Base-by-base conservation (phyloP, 2,329 filamentous ascomycete species). In the Ascocoryne sarcoides region DNA sequence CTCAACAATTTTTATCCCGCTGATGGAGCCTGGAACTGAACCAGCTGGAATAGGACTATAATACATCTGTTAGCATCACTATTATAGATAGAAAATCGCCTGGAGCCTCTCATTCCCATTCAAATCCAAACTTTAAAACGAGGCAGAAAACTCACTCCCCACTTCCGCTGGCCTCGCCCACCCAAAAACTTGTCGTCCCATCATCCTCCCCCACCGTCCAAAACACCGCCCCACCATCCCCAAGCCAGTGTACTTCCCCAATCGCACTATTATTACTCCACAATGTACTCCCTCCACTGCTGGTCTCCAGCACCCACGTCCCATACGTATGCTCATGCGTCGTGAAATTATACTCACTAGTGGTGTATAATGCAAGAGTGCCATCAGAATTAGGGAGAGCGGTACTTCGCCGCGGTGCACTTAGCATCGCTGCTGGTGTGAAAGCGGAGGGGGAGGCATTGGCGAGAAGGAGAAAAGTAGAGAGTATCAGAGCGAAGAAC, bases 281-380 rank as follows among this genome's bases (percentile, higher is more conserved):
- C 9, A 52, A 34, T 29, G 36, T 44, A 4, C 41, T 44, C n/a
- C 38, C 36, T 8, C 48, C 48, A 31, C 41, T 49, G 2, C 70
- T 64, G 42, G 87, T 67, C 51, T 88, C 76, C 37, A 93, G 65
- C 21, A 88, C 62, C 8, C 78, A 75, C 48, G 82, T 77, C 62
- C 85, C 79, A 49, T 68, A 71, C 4, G 69, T 74, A 55, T 78
- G 80, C 37, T 69, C 67, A 58, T 92, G 85, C 0, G 75, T 43
- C 1, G 82, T 70, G 60, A 93, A 94, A 5, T 78, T 88, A 60
- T 93, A 93, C 2, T 79, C 76, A 0, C 81, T 83, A n/a, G 77
- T 73, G 32, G 76, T 77, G 55, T 81, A 86, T 14, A 88, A 62
- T 34, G 79, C 68, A 45, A 74, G 68, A 38, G 73, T 75, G 30